Evolutionary conservation across 2,329 filamentous ascomycete species (phyloP), one percentile per base, ranked within the genome.

Genomic region (Aspergillus latus): DNA sequence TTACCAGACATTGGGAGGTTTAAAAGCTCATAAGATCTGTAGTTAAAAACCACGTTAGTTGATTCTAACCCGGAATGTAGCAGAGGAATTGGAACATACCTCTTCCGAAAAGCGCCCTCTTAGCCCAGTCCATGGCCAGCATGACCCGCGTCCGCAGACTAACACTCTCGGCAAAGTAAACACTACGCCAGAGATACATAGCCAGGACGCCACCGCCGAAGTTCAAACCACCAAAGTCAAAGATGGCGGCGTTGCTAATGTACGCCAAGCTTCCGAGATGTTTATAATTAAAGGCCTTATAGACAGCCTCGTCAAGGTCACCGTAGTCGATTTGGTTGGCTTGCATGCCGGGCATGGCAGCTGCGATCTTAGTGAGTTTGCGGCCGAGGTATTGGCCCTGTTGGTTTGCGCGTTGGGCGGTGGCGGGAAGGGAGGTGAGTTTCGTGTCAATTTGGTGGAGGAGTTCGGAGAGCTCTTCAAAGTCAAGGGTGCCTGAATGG

Each of bases 41-140:
- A 43, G 28, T 5, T 34, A 36, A 26, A 28, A 42, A 6, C 32
- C 21, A 26, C 11, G 53, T 44, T 44, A 50, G 39, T 26, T 50
- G 36, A 44, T 45, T 15, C 26, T 10, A 9, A 16, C 28, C 15
- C 26, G 28, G 9, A 30, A 9, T 26, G 7, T 34, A 21, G 10
- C 6, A 29, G 11, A 48, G 10, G 16, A 2, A 37, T 42, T 1
- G 11, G 26, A 46, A 46, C 87, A 79, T 76, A 97, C 93, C 94
- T 87, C 94, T 84, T 64, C 94, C 94, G 78, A 99, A 99, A 21
- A 99, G 75, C 10, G 91, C 90, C 71, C 95, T 83, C 84, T 97
- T 99, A n/a, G 86, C 87, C 94, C 94, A 99, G 73, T 99, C 94
- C 94, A 99, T 97, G 15, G 92, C 92, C 74, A 99, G 80, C 68